Conservation (phyloP, 352 stramenopile genomes). For the Plasmopara halstedii region DNA sequence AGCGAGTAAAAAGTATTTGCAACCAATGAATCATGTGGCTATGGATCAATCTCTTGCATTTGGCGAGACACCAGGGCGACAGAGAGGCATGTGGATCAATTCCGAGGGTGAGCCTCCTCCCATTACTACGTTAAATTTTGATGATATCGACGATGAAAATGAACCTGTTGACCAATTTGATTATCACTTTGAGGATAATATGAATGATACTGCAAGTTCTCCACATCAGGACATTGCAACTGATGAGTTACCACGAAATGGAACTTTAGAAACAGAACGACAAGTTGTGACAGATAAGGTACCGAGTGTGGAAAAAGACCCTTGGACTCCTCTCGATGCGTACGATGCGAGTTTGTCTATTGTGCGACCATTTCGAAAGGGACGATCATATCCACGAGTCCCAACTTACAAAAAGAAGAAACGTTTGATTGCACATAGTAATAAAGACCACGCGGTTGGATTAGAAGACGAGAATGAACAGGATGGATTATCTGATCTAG, state of each 20-base stretch:
- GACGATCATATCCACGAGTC: slow-evolving; percentile 48
- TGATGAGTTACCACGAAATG: slow-evolving; percentile 2
- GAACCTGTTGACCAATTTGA: background rate
- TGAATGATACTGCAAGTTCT: slow-evolving; percentile 6
- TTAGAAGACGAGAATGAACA: slow-evolving; percentile 32
- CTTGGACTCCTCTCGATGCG: slow-evolving; percentile 62
- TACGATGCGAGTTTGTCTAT: slow-evolving; percentile 68
- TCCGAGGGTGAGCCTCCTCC: slow-evolving; percentile 17
- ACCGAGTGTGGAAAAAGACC: slow-evolving; percentile 32
- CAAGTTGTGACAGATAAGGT: background rate
- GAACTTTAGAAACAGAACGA: too few species aligned
- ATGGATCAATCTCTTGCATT: slow-evolving; percentile 13
- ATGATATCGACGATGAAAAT: slow-evolving; percentile 20
- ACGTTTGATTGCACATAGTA: slow-evolving; percentile 14
- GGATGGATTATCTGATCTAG: slow-evolving; percentile 50
- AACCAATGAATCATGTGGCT: slow-evolving; percentile 6
- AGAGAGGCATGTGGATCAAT: slow-evolving; percentile 13
- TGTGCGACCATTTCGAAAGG: slow-evolving; percentile 66
- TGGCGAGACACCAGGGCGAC: slow-evolving; percentile 17
- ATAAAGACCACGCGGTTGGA: slow-evolving; percentile 25
- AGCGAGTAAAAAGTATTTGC: slow-evolving; percentile 61
- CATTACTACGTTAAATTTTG: slow-evolving; percentile 36
- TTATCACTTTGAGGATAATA: background rate
- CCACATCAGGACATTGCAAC: too few species aligned
- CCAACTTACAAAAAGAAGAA: slow-evolving; percentile 24